Conservation (phyloP, 805 yeast species). For the Candida awuae region DNA sequence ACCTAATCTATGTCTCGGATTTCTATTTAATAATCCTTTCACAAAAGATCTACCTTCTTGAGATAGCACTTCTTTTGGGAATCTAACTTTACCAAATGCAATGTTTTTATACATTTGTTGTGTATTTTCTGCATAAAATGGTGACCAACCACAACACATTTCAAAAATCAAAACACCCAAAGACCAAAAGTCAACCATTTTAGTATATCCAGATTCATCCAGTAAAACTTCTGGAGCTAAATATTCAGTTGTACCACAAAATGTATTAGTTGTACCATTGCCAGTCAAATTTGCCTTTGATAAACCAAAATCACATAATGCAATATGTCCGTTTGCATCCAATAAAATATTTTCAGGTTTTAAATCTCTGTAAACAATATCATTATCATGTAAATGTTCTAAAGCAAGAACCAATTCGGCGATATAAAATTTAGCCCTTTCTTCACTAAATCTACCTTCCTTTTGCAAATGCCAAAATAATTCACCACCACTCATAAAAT, state of each 20-base stretch:
- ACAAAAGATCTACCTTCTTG: constrained; percentile 93
- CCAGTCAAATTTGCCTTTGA: constrained; percentile 85
- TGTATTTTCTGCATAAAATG: constrained; percentile 94
- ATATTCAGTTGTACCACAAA: constrained; percentile 97
- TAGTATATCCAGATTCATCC: constrained; percentile 94
- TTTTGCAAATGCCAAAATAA: constrained; percentile 70
- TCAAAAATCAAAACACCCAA: constrained; percentile 93
- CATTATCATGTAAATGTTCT: constrained; percentile 92
- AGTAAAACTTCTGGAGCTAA: constrained; percentile 93
- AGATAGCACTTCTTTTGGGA: constrained; percentile 91
- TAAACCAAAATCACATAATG: constrained; percentile 93
- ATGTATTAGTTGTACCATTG: constrained; percentile 89
- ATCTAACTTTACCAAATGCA: constrained; percentile 96
- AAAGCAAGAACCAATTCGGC: constrained; percentile 91
- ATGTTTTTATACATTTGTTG: constrained; percentile 99
- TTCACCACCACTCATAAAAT: constrained; percentile 98
- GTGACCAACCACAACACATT: constrained; percentile 99
- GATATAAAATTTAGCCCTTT: constrained; percentile 91
- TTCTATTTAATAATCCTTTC: constrained; percentile 88
- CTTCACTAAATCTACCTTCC: constrained; percentile 90
- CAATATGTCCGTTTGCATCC: constrained; percentile 96
- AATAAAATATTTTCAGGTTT: constrained; percentile 93
- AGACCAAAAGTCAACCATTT: constrained; percentile 99
- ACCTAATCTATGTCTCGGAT: constrained; percentile 92
- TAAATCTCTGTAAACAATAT: constrained; percentile 91